These are phyloP conservation scores for Cladophialophora bantiana DNA, from an alignment of 2,329 filamentous ascomycete species.

Conservation along the genomic window DNA sequence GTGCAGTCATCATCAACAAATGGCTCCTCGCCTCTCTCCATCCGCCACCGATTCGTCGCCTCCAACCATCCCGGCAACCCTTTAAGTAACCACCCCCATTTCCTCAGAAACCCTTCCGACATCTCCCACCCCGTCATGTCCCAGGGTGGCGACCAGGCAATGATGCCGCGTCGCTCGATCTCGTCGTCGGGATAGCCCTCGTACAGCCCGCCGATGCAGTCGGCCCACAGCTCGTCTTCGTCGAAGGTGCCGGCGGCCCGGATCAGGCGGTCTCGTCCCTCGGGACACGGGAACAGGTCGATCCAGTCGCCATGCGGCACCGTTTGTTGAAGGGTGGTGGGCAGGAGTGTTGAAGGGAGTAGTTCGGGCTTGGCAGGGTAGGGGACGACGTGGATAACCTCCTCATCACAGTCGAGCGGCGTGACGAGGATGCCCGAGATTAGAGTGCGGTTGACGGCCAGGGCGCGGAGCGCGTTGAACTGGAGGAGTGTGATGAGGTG, in stretches of 20 bases:
- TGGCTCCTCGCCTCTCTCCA: conserved; percentile 30
- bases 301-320: conserved; percentile 53
- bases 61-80: conserved; percentile 31
- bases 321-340: conserved; percentile 51
- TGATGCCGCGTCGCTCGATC: conserved; percentile 50
- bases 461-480: conserved; percentile 50
- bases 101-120: conserved; percentile 51
- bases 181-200: conserved; percentile 46
- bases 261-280: conserved; percentile 52
- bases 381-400: background rate
- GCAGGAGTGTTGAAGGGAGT: conserved; percentile 34
- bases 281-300: conserved; percentile 51
- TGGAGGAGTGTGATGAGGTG: conserved; percentile 55
- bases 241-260: conserved; percentile 45
- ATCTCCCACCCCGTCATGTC: conserved; percentile 52
- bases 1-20: too few species aligned
- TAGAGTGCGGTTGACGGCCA: conserved; percentile 44
- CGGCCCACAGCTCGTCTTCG: conserved; percentile 54
- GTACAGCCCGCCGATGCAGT: conserved; percentile 51
- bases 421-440: too few species aligned
- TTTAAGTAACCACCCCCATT: conserved; percentile 36
- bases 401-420: background rate
- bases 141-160: conserved; percentile 55
- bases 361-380: background rate
- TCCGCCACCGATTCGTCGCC: conserved; percentile 38